Percentiles rank a stretch among this genome's conserved stretches.
Evolutionary conservation across 2,329 filamentous ascomycete species (phyloP).

Genomic region (Immersiporthe knoxdaviesiana): DNA sequence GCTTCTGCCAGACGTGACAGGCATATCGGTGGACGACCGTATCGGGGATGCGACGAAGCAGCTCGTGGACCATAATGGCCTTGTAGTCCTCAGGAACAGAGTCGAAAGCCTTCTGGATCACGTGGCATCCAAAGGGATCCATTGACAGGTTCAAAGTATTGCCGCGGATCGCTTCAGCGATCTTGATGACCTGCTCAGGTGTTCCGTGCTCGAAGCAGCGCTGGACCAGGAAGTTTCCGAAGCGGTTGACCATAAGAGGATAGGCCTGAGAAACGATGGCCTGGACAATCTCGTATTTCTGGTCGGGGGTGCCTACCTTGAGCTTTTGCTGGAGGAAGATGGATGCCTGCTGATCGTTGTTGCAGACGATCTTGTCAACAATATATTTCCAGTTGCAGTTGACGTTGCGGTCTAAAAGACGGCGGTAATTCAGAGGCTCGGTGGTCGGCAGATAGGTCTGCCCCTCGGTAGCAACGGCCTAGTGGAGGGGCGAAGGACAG

Average conservation of each 20-base stretch:
- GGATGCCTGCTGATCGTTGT: conserved; percentile 98
- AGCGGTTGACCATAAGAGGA: conserved; percentile 95
- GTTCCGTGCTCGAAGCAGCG: conserved; percentile 99
- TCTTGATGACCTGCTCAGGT: conserved; percentile 89
- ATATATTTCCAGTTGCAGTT: conserved; percentile 99
- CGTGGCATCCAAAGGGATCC: conserved; percentile 98
- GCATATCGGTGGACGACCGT: conserved; percentile 98
- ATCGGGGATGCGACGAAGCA: conserved; percentile 92
- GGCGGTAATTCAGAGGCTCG: conserved; percentile 95
- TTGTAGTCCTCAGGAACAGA: conserved; percentile 98
- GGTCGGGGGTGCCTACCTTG: conserved; percentile 91
- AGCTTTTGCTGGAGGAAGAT: conserved; percentile 99
- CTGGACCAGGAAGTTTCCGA: conserved; percentile 97
- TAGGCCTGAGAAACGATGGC: conserved; percentile 95
- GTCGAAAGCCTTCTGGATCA: conserved; percentile 98
- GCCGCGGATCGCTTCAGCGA: conserved; percentile 90
- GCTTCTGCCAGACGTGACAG: conserved; percentile 99
- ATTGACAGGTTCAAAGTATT: conserved; percentile 94
- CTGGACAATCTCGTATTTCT: conserved; percentile 97
- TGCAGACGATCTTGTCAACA: conserved; percentile 98
- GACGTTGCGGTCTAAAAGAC: conserved; percentile 90
- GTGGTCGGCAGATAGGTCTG: conserved; percentile 83
- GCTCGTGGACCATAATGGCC: conserved; percentile 96
- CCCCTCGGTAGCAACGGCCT: conserved; percentile 57
- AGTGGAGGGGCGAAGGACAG: conserved; percentile 32